Evolutionary conservation across 345 rosid genomes (phyloP), one percentile per base, ranked within the genome.

Genomic region (Gossypium mustelinum): DNA sequence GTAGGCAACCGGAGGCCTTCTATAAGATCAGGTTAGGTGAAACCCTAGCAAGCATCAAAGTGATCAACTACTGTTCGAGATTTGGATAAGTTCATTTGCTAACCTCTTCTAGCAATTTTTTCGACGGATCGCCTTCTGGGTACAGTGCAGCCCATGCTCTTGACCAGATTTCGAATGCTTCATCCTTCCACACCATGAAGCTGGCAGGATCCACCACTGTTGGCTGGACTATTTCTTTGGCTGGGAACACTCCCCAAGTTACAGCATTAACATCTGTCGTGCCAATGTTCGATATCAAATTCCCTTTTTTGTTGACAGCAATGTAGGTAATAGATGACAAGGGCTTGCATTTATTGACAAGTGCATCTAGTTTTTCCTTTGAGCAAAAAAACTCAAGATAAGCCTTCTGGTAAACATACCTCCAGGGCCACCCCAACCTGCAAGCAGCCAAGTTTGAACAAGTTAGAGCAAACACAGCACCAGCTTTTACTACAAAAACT

Each of bases 371-470:
- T 82, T 91, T 93, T 39, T 87, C 91, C 78, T 56, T 82, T 27
- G 97, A 86, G 84, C 99, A 95, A 91, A 95, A 95, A 75, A 95
- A 91, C 85, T 95, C 99, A 70, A 95, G 77, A 71, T 91, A 93
- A 68, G 99, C 97, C 85, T 95, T 95, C 86, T 95, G 98, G 84
- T 93, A 93, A 24, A 95, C 92, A 76, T 89, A 90, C 1, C 99
- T 27, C 99, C 97, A 59, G 94, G 89, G 8, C 97, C 94, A 44
- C 99, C 99, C 99, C 99, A 95, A 77, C 99, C 99, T 93, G 87
- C 79, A 78, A 76, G 73, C 58, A 10, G 41, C 16, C 9, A 14
- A 2, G 34, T 9, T 1, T 2, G 4, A 64, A 51, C 17, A 76
- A 22, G 68, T 68, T 55, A 68, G 59, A 67, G 57, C 54, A 45